Evolutionary conservation across 2,329 filamentous ascomycete species (phyloP).

Genomic region (Penicillium sp.): DNA sequence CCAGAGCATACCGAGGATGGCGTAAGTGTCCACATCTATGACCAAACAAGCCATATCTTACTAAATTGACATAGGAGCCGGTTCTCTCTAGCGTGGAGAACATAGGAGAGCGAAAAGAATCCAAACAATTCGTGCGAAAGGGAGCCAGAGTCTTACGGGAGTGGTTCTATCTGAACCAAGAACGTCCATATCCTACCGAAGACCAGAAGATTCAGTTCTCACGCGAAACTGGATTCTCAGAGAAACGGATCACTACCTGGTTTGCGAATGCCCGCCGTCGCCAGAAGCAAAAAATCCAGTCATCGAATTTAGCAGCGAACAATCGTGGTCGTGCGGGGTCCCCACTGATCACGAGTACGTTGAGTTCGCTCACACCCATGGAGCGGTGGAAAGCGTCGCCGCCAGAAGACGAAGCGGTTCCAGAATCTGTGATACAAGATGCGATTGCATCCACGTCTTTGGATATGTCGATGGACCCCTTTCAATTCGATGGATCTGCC

Average conservation of each 20-base stretch:
- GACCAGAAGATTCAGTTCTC: constrained; percentile 46
- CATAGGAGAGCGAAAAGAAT: constrained; percentile 18
- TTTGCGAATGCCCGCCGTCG: constrained; percentile 54
- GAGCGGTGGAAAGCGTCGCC: constrained; percentile 49
- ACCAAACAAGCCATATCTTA: not conserved
- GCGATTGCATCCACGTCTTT: constrained; percentile 28
- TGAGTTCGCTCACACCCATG: constrained; percentile 47
- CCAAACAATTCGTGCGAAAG: constrained; percentile 47
- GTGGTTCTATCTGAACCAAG: constrained; percentile 49
- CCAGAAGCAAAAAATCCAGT: constrained; percentile 39
- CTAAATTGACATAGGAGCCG: not conserved
- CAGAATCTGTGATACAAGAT: constrained; percentile 40
- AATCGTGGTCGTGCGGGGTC: constrained; percentile 41
- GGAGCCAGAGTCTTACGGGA: constrained; percentile 46
- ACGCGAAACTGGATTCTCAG: constrained; percentile 47
- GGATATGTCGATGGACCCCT: constrained; percentile 9
- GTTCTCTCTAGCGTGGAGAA: not conserved
- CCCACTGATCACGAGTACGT: constrained; percentile 41
- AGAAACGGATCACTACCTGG: constrained; percentile 51
- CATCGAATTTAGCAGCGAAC: constrained; percentile 16
- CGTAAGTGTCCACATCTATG: constrained; percentile 2
- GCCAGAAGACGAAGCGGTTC: constrained; percentile 47
- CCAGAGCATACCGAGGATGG: constrained; percentile 38
- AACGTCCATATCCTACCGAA: constrained; percentile 51
- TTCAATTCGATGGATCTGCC: constrained; percentile 12